phyloP scores from a whole-genome alignment of 352 stramenopile species.

The Sclerospora graminicola region DNA sequence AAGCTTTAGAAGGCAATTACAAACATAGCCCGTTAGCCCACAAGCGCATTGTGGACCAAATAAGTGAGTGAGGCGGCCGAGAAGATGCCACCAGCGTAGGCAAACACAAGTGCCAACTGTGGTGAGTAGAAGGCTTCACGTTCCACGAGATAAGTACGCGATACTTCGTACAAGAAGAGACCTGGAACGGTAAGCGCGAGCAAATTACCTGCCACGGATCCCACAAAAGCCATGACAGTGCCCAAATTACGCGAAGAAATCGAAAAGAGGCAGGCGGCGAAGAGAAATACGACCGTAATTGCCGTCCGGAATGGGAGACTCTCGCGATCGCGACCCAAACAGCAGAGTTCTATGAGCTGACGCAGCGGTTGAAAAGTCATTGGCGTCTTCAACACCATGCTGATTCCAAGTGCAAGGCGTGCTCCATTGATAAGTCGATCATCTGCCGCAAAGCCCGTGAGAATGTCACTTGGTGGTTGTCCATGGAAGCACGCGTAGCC shows the following conservation, averaged over 20 bases:
- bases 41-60: conserved; percentile 45
- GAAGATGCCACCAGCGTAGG: conserved; percentile 39
- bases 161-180: conserved; percentile 67
- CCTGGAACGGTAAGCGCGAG: conserved; percentile 62
- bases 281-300: conserved; percentile 63
- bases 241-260: conserved; percentile 53
- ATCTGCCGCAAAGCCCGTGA: conserved; percentile 59
- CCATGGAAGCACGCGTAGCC: conserved; percentile 76
- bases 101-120: conserved; percentile 36
- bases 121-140: conserved; percentile 42
- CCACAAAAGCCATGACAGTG: conserved; percentile 70
- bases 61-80: conserved; percentile 61
- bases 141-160: conserved; percentile 41
- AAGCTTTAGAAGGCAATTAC: not conserved
- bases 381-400: conserved; percentile 75
- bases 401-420: conserved; percentile 54
- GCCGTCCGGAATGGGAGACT: conserved; percentile 53
- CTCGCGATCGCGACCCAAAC: conserved; percentile 58
- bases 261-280: conserved; percentile 48
- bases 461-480: conserved; percentile 74
- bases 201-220: conserved; percentile 58
- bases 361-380: conserved; percentile 82
- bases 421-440: conserved; percentile 73
- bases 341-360: conserved; percentile 64
- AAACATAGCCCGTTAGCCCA: conserved; percentile 4